These are phyloP conservation scores for Venustampulla echinocandica DNA, from an alignment of 495 filamentous ascomycete species.

Conservation along the genomic window DNA sequence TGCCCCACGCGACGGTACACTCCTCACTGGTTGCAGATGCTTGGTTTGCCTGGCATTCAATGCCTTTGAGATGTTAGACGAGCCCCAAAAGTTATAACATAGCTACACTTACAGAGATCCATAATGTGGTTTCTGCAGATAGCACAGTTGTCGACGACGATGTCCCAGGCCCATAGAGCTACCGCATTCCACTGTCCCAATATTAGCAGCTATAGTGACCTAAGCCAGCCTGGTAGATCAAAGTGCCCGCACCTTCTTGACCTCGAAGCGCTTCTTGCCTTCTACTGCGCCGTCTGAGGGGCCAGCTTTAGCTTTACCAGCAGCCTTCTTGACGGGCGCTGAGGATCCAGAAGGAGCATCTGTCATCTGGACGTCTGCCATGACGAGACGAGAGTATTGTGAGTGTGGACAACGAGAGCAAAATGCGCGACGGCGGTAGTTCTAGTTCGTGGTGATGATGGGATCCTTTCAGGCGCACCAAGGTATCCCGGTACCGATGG, in stretches of 20 bases:
- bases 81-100: not conserved
- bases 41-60: constrained; percentile 99
- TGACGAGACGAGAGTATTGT: constrained; percentile 32
- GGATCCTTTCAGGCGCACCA: no score
- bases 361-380: constrained; percentile 97
- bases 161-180: constrained; percentile 99
- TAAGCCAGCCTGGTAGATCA: not conserved
- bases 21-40: constrained; percentile 95
- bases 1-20: constrained; percentile 98
- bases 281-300: constrained; percentile 43
- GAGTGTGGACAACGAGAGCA: constrained; percentile 3
- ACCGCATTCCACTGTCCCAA: constrained; percentile 86
- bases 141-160: constrained; percentile 98
- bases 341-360: constrained; percentile 57
- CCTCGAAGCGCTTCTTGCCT: constrained; percentile 90
- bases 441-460: no score
- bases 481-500: no score
- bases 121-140: constrained; percentile 99
- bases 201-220: constrained; percentile 11
- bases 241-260: constrained; percentile 75
- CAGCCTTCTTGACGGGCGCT: constrained; percentile 49
- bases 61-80: constrained; percentile 48
- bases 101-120: constrained; percentile 73
- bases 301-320: constrained; percentile 44
- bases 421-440: no score